Conservation (phyloP, 805 yeast genomes). For the Yueomyces sp. region DNA sequence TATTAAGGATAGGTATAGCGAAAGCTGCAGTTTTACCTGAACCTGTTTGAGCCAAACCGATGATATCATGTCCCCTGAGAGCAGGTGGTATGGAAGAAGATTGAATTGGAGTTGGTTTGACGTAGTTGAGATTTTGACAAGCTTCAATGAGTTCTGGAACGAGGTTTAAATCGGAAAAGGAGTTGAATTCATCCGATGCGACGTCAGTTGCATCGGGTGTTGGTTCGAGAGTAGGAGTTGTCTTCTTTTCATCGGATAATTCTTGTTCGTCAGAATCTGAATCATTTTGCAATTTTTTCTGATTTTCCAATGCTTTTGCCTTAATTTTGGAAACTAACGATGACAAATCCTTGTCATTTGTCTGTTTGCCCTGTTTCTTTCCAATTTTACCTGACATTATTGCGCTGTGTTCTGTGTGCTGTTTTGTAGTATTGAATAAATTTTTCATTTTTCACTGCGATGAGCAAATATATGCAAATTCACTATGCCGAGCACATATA, state of each 20-base stretch:
- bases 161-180: conserved; percentile 47
- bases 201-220: conserved; percentile 6
- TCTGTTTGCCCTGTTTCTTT: conserved; percentile 2
- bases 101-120: conserved; percentile 89
- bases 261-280: conserved; percentile 7
- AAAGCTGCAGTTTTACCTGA: conserved; percentile 98
- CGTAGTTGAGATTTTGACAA: conserved; percentile 57
- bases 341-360: conserved; percentile 17
- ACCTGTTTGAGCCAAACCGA: conserved; percentile 95
- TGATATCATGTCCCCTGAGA: conserved; percentile 77
- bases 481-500: too few species aligned
- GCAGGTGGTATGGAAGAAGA: conserved; percentile 85
- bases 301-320: conserved; percentile 27
- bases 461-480: too few species aligned
- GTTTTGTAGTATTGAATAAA: too few species aligned
- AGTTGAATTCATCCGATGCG: conserved; percentile 17
- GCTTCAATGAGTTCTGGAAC: conserved; percentile 75
- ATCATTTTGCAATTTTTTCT: conserved; percentile 6
- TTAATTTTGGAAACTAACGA: conserved; percentile 46
- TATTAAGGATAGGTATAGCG: conserved; percentile 88
- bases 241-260: conserved; percentile 3
- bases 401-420: background rate
- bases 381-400: background rate
- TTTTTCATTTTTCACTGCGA: background rate
- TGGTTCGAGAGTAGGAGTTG: conserved; percentile 1